Evolutionary conservation across 2,329 filamentous ascomycete genomes (phyloP).

Genomic region (Xylaria digitata): DNA sequence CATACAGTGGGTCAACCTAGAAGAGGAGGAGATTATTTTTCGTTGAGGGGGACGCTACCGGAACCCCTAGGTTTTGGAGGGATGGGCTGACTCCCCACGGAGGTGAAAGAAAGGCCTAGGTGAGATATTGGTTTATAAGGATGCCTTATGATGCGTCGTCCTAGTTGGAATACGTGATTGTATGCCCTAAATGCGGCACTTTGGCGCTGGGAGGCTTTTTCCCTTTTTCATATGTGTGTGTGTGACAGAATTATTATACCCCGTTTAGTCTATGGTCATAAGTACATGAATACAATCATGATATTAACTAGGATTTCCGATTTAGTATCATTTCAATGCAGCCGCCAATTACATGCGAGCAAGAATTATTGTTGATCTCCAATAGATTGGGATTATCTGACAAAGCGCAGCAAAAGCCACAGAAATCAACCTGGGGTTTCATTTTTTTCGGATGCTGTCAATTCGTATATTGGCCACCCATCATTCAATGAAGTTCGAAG

Average conservation of each 20-base stretch:
- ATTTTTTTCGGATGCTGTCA: too few relatives aligned
- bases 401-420: too few relatives aligned
- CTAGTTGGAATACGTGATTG: slow-evolving; percentile 26
- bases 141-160: slow-evolving; percentile 5
- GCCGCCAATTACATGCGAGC: neutral
- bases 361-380: neutral
- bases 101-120: neutral
- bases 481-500: too few relatives aligned
- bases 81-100: neutral
- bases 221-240: slow-evolving; percentile 1
- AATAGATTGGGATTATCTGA: neutral
- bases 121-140: slow-evolving; percentile 24
- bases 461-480: too few relatives aligned
- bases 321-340: neutral
- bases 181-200: slow-evolving; percentile 2
- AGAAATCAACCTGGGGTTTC: too few relatives aligned
- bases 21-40: slow-evolving; percentile 3
- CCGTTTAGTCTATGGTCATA: slow-evolving; percentile 21
- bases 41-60: neutral
- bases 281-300: slow-evolving; percentile 28
- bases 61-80: neutral
- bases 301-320: neutral
- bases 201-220: slow-evolving; percentile 26
- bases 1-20: neutral
- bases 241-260: slow-evolving; percentile 36